Percentiles rank a stretch among this genome's conserved stretches.
Evolutionary conservation across 1,284 basidiomycete species (phyloP).

Genomic region (Exobasidium rhododendri): DNA sequence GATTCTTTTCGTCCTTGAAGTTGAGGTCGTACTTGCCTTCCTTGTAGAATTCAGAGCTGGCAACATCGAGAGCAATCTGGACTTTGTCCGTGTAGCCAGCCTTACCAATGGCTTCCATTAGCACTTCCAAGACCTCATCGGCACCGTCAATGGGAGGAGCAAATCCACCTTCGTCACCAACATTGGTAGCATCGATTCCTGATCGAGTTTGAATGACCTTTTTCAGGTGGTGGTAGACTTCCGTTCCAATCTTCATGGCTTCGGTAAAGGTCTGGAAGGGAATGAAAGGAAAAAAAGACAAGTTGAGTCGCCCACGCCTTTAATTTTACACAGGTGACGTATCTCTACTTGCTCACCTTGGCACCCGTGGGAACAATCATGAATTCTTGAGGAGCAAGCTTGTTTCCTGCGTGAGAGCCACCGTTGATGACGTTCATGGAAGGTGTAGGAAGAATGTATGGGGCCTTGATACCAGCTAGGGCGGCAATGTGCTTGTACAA

Average conservation of each 20-base stretch:
- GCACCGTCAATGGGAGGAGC: constrained; percentile 96
- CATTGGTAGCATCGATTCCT: constrained; percentile 96
- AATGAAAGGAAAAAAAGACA: not conserved
- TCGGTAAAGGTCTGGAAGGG: constrained; percentile 74
- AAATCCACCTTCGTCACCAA: constrained; percentile 99
- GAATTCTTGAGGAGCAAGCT: constrained; percentile 85
- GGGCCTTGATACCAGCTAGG: constrained; percentile 77
- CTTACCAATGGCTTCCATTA: constrained; percentile 92
- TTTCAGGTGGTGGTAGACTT: constrained; percentile 98
- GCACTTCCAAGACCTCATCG: constrained; percentile 94
- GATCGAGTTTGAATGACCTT: constrained; percentile 99
- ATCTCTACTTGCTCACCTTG: constrained; percentile 58
- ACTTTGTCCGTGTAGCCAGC: constrained; percentile 98
- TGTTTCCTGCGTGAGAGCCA: constrained; percentile 98
- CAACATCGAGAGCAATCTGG: constrained; percentile 98
- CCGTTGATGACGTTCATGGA: constrained; percentile 99
- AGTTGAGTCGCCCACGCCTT: too few relatives aligned
- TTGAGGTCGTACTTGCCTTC: constrained; percentile 99
- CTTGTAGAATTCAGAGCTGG: constrained; percentile 99
- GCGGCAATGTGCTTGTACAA: constrained; percentile 96
- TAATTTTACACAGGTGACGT: not conserved
- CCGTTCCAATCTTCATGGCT: constrained; percentile 96
- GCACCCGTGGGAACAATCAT: constrained; percentile 99
- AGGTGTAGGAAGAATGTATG: constrained; percentile 66
- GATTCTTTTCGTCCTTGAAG: constrained; percentile 97